Evolutionary conservation across 179 eudicot genomes (phyloP).

Genomic region (Silene coronaria): DNA sequence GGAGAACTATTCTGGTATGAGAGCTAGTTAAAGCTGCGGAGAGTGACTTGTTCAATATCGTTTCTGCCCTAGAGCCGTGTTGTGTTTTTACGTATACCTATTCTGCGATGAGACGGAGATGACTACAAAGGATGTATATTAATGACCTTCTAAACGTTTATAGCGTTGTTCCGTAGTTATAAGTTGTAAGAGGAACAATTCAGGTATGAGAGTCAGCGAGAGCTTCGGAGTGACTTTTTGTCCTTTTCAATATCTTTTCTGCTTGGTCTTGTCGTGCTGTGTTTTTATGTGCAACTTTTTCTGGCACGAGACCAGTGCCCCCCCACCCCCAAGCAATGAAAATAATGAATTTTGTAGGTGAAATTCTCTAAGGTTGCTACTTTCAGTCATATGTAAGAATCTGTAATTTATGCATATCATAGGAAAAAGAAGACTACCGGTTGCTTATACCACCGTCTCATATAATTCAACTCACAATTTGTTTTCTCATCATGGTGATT

Average conservation of each 20-base stretch:
- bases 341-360: too few relatives aligned
- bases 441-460: neutral
- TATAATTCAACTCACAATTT: neutral
- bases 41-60: neutral
- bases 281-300: too few relatives aligned
- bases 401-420: neutral
- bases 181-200: neutral
- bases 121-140: too few relatives aligned
- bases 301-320: too few relatives aligned
- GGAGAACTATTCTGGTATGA: neutral
- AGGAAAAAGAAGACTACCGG: neutral
- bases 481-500: neutral
- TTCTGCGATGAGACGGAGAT: too few relatives aligned
- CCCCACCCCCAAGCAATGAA: too few relatives aligned
- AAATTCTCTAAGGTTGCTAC: neutral
- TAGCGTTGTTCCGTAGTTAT: neutral
- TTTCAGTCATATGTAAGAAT: neutral
- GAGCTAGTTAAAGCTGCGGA: slow-evolving; percentile 6
- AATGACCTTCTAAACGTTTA: neutral
- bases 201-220: too few relatives aligned
- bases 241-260: too few relatives aligned
- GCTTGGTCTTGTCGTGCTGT: too few relatives aligned
- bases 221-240: too few relatives aligned
- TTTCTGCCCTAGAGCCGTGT: neutral
- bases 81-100: too few relatives aligned